Base-by-base conservation (phyloP, 129 eudicot genomes). In the Artemisia tridentata region DNA sequence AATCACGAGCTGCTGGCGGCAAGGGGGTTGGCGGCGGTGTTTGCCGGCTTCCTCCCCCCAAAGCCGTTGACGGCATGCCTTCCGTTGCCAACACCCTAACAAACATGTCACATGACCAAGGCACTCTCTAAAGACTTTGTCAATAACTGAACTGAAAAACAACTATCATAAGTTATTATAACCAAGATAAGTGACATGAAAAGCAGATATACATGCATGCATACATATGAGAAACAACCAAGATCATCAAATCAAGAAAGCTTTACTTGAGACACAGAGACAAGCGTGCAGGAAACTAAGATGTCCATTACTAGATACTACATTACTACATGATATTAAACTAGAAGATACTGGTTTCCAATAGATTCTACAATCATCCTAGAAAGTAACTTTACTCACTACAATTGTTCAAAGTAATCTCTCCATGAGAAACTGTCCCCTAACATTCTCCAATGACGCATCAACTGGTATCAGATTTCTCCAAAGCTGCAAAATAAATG, bases 381-480 rank as follows among this genome's bases (percentile, higher is more conserved):
- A 66, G 59, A 59, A 59, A 72, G 14, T 9, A 72, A n/a, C 63
- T 74, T 56, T 46, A 67, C 29, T 69, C 11, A 64, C 34, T 72
- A 71, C 75, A 67, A 19, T 74, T 52, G 75, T 53, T 58, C n/a
- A 52, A 61, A 41, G 38, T 31, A 45, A 38, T 3, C 16, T 6
- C 18, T 25, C 41, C 45, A 29, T 27, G 11, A 27, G 46, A 23
- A n/a, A 57, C 20, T 3, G 16, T 57, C 65, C 46, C 13, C 65
- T 11, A 20, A 20, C 34, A 20, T 10, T 57, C n/a, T 21, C n/a
- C 34, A 1, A 57, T 0, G 18, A 78, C 21, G 56, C 75, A 34
- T 92, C 88, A 88, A 38, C 66, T 88, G 72, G 91, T 88, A 66
- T 88, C 98, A 9, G 98, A 84, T 77, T 92, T 92, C 89, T 92